phyloP scores from a whole-genome alignment of 2,329 filamentous ascomycete species.

The Ploettnerulaceae sp. region DNA sequence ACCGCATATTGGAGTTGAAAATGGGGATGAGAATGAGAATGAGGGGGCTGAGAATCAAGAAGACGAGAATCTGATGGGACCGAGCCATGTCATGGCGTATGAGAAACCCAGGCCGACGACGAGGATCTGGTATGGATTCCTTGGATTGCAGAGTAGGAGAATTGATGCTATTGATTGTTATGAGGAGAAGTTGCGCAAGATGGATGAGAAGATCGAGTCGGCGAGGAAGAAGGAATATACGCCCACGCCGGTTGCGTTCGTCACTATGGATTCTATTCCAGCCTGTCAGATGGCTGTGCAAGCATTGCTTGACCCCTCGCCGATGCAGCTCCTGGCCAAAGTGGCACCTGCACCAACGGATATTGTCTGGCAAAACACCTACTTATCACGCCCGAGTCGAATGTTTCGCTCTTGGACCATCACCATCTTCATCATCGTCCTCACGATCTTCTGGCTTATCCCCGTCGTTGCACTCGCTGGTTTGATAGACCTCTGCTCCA shows the following conservation, averaged over 20 bases:
- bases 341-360: conserved; percentile 84
- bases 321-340: conserved; percentile 78
- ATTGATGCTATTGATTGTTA: conserved; percentile 95
- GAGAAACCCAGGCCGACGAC: conserved; percentile 59
- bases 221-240: conserved; percentile 72
- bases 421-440: conserved; percentile 73
- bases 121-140: conserved; percentile 72
- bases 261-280: conserved; percentile 95
- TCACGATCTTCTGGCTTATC: conserved; percentile 85
- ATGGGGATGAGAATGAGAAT: conserved; percentile 38
- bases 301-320: conserved; percentile 85
- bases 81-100: conserved; percentile 37
- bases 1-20: conserved; percentile 28
- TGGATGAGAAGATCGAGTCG: conserved; percentile 69
- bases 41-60: too few relatives aligned
- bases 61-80: conserved; percentile 52
- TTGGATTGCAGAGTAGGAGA: conserved; percentile 64
- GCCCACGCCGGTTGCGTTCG: conserved; percentile 81
- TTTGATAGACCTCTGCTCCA: conserved; percentile 74
- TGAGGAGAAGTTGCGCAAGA: conserved; percentile 71
- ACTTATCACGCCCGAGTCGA: conserved; percentile 67
- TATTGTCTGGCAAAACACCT: conserved; percentile 94
- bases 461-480: conserved; percentile 76
- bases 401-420: conserved; percentile 78
- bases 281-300: conserved; percentile 94